These are phyloP conservation scores for Casaregolazyma lundiana DNA, from an alignment of 1,139 yeast species.

Conservation along the genomic window DNA sequence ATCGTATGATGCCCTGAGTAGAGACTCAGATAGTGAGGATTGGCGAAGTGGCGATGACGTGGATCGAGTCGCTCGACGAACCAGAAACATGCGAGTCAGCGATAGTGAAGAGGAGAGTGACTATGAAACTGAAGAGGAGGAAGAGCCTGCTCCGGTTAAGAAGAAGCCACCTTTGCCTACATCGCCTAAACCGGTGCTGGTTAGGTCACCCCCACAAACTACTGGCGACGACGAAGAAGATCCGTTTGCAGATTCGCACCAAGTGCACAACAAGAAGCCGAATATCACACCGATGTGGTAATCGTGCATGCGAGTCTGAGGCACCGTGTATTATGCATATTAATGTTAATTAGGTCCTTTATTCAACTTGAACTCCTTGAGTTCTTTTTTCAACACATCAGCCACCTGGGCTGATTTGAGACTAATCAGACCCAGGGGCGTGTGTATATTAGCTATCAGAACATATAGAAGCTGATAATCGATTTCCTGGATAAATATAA, in stretches of 20 bases:
- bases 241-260: conserved; percentile 69
- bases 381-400: conserved; percentile 24
- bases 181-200: conserved; percentile 28
- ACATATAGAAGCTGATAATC: conserved; percentile 23
- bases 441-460: conserved; percentile 27
- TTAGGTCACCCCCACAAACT: conserved; percentile 13
- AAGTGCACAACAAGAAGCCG: conserved; percentile 8
- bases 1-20: conserved; percentile 57
- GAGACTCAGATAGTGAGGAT: conserved; percentile 41
- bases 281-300: conserved; percentile 8
- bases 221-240: conserved; percentile 37
- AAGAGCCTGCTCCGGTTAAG: conserved; percentile 20
- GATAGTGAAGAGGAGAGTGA: conserved; percentile 22
- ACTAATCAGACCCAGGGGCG: conserved; percentile 26
- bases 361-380: conserved; percentile 16
- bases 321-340: too few relatives aligned
- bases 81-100: conserved; percentile 22
- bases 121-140: conserved; percentile 24
- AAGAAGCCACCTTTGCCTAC: conserved; percentile 30
- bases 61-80: conserved; percentile 18
- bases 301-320: not conserved
- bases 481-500: conserved; percentile 23
- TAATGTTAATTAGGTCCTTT: not conserved
- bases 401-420: conserved; percentile 25
- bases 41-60: conserved; percentile 29